Conservation (phyloP, 805 yeast species). For the Myxozyma neotropica region DNA sequence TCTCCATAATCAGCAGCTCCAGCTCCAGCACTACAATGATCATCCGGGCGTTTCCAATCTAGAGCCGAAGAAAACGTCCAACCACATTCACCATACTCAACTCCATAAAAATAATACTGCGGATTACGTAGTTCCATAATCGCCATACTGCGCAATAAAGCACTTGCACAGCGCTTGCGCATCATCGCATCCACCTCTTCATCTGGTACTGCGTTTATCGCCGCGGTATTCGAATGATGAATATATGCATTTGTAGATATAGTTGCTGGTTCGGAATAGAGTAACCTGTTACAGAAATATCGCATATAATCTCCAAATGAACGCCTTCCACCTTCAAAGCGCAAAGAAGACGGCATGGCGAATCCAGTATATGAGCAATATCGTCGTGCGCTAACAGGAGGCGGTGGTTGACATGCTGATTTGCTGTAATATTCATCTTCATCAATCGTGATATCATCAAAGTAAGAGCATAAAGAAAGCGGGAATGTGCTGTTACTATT, state of each 20-base stretch:
- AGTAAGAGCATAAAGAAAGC: not conserved
- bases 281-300: not conserved
- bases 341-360: constrained; percentile 16
- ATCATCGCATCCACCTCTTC: constrained; percentile 13
- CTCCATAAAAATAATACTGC: constrained; percentile 4
- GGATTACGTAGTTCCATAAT: constrained; percentile 8
- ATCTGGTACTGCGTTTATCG: not conserved
- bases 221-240: not conserved
- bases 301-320: constrained; percentile 27
- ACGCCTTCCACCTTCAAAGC: constrained; percentile 18
- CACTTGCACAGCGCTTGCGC: constrained; percentile 7
- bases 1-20: too few relatives aligned
- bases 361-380: constrained; percentile 18
- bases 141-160: constrained; percentile 15
- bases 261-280: too few relatives aligned
- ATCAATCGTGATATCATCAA: not conserved
- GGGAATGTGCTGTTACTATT: not conserved
- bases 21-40: not conserved
- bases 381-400: not conserved
- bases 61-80: not conserved
- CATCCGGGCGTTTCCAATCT: not conserved
- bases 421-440: constrained; percentile 1
- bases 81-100: not conserved
- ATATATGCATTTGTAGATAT: not conserved
- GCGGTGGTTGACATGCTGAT: not conserved